Evolutionary conservation across 2,329 filamentous ascomycete species (phyloP), one percentile per base, ranked within the genome.

Genomic region (Talaromyces sp.): DNA sequence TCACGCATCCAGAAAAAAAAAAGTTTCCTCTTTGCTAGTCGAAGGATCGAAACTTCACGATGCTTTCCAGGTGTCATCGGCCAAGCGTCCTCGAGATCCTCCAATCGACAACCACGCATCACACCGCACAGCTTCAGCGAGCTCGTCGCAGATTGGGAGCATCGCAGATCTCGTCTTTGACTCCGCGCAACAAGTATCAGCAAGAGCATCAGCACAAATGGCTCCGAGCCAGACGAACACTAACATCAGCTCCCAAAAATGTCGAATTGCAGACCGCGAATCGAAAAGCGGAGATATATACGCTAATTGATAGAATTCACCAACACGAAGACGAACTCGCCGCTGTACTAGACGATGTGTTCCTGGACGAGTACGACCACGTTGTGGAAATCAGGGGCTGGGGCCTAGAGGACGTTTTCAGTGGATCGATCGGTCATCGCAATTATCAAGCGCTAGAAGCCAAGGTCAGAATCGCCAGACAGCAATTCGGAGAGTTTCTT

Each of bases 401-500:
- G 26, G 70, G 70, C 17, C 59, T 71, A 26, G 64, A 70, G 24
- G 64, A 73, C 31, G 67, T 64, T 4, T 65, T 75, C 26, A 68
- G 64, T 43, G 64, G 70, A 14, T 65, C 69, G 17, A 64, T 75
- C 50, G 69, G 69, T 29, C 65, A 73, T 50, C 70, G 70, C 53
- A 70, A 74, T 57, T 60, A 69, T 35, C 66, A 73, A 54, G 68
- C 69, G 5, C 58, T 75, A 38, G 71, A 75, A 58, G 65, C 67
- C 27, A 73, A 70, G 60, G 91, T 91, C 32, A 85, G 89, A 59
- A 81, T 86, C 66, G 88, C 90, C 38, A 86, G 89, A 67, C 87
- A 90, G 64, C 81, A 85, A 9, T 96, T 91, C 72, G 88, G 91
- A 63, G 87, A 95, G 68, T 87, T 83, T 0, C 75, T 97, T 26